A percentile compares a stretch with the other conserved stretches of the same genome.
phyloP scores from a whole-genome alignment of 805 yeast species.

The Nakazawaea holstii region DNA sequence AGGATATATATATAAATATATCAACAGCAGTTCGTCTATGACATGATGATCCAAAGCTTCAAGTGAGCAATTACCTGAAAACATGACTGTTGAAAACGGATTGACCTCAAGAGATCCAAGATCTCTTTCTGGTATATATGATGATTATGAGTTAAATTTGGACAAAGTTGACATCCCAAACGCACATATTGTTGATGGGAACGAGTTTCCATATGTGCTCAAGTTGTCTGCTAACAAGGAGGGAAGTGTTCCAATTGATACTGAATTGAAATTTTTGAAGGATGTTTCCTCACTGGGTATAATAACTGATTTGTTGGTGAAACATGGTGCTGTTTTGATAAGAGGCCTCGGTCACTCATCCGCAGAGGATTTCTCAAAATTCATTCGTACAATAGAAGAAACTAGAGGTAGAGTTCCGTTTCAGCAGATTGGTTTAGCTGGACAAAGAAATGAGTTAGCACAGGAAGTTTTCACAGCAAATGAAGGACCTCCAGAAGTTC shows the following conservation, averaged over 20 bases:
- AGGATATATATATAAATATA: no score
- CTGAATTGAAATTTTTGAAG: constrained; percentile 11
- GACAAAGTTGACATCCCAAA: constrained; percentile 9
- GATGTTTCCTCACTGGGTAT: constrained; percentile 17
- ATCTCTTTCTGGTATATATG: not conserved
- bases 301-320: constrained; percentile 18
- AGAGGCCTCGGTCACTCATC: constrained; percentile 20
- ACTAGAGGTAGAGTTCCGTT: constrained; percentile 20
- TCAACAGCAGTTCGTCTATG: no score
- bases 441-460: constrained; percentile 21
- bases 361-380: constrained; percentile 17
- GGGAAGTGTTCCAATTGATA: constrained; percentile 1
- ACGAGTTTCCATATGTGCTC: constrained; percentile 16
- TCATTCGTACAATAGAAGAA: constrained; percentile 19
- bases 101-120: not conserved
- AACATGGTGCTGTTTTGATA: constrained; percentile 26
- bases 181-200: constrained; percentile 16
- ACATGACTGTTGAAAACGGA: not conserved
- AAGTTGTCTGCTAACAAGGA: not conserved
- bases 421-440: constrained; percentile 25
- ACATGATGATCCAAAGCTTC: no score
- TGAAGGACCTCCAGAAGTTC: constrained; percentile 22
- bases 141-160: not conserved
- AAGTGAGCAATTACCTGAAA: no score
- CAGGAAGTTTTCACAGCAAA: constrained; percentile 26